Conservation (phyloP, 352 stramenopile species). For the Peronosclerospora sorghi region DNA sequence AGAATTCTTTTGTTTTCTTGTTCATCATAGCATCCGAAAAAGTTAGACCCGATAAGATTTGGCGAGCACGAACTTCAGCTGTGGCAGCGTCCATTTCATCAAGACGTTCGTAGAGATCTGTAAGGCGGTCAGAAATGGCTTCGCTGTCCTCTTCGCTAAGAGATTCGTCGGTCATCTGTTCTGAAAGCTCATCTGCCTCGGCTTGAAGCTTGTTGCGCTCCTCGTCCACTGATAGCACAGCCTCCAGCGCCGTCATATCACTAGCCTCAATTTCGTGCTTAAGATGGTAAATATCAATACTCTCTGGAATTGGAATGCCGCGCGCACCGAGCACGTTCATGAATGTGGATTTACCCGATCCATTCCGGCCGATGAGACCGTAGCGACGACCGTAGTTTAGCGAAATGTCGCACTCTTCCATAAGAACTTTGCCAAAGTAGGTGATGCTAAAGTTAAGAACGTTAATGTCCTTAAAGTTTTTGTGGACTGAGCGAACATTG, state of each 20-base stretch:
- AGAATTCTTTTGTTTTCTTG: constrained; percentile 91
- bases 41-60: constrained; percentile 92
- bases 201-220: constrained; percentile 88
- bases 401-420: constrained; percentile 93
- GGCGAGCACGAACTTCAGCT: constrained; percentile 86
- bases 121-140: constrained; percentile 86
- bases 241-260: constrained; percentile 91
- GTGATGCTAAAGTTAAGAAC: constrained; percentile 94
- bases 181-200: constrained; percentile 88
- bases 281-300: constrained; percentile 95
- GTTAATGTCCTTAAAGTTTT: constrained; percentile 97
- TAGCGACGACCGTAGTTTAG: constrained; percentile 98
- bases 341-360: constrained; percentile 93
- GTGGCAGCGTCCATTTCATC: constrained; percentile 92
- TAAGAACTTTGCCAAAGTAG: constrained; percentile 92
- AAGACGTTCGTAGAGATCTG: constrained; percentile 90
- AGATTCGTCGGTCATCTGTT: constrained; percentile 83
- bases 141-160: constrained; percentile 81
- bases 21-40: constrained; percentile 93
- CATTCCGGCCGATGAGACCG: constrained; percentile 94
- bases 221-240: constrained; percentile 92
- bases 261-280: constrained; percentile 94
- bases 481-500: constrained; percentile 85
- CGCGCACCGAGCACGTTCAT: constrained; percentile 94
- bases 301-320: constrained; percentile 90